phyloP scores from a whole-genome alignment of 257 asterid genomes.

The Verbascum thapsus region DNA sequence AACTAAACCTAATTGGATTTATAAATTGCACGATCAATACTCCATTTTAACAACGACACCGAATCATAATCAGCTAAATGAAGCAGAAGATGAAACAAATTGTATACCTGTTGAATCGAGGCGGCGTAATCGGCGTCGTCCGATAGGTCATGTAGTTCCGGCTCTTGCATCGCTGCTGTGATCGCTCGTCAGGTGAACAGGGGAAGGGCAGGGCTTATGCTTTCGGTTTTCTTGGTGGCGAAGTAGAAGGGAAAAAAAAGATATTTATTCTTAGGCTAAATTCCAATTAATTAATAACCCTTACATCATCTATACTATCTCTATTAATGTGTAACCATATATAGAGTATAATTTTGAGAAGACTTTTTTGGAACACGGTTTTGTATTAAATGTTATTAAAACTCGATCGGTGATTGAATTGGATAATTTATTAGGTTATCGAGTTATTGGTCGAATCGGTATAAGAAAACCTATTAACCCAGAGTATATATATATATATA shows the following conservation, averaged over 20 bases:
- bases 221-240: slow-evolving; percentile 36
- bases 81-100: neutral
- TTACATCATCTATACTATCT: too few species aligned
- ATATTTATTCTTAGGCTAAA: neutral
- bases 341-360: too few species aligned
- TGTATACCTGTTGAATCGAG: slow-evolving; percentile 71
- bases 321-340: too few species aligned
- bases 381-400: too few species aligned
- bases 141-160: slow-evolving; percentile 73
- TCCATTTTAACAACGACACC: neutral
- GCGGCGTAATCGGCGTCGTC: slow-evolving; percentile 98
- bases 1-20: neutral
- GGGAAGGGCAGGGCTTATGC: slow-evolving; percentile 27
- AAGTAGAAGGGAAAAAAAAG: slow-evolving; percentile 30
- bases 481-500: too few species aligned
- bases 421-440: too few species aligned
- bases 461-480: too few species aligned
- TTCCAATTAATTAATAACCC: too few species aligned
- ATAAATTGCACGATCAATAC: neutral
- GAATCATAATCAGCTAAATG: slow-evolving; percentile 8
- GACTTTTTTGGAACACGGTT: too few species aligned
- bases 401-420: too few species aligned
- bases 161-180: slow-evolving; percentile 61
- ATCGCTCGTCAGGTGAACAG: slow-evolving; percentile 4
- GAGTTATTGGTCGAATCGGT: too few species aligned